Evolutionary conservation across 1,284 basidiomycete genomes (phyloP), one percentile per base, ranked within the genome.

Genomic region (Boletus calvinii): DNA sequence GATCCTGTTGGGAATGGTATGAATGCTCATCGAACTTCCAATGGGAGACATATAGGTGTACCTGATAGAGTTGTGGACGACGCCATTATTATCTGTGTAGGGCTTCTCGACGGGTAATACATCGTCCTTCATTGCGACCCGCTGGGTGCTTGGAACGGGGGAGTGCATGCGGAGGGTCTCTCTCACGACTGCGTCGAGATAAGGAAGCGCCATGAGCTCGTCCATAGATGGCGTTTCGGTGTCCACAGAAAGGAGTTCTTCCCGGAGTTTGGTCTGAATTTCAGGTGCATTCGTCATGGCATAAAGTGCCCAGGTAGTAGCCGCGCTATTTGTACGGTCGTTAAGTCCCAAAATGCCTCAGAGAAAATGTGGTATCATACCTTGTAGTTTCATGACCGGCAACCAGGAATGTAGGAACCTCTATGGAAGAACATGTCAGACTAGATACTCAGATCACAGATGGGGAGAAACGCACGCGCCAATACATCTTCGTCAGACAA

Each of bases 341-440:
- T 30, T 10, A 30, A 11, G 29, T 30, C 29, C 29, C 29, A 9
- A 11, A 30, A 30, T 22, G 29, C 17, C 34, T 40, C 2, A 6
- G n/a, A 10, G 10, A 30, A 17, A 32, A 20, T 2, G 15, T 9
- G 6, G 12, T 5, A 40, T 26, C 53, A 12, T 59, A 78, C 79
- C 84, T 81, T 0, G 84, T 85, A 0, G 92, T 93, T 65, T 92
- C 91, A 65, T 92, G 87, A 0, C 91, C 90, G 4, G 84, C 83
- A 11, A 81, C 71, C 9, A 87, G 20, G 42, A 52, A 59, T 9
- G 63, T 63, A 4, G 62, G 68, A 18, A 75, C 63, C 64, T 75
- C 74, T 73, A n/a, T n/a, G 29, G 8, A 30, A 30, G 29, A 30
- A 30, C 11, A 10, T 11, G 11, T 30, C 10, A 30, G 29, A 30